Evolutionary conservation across 352 stramenopile species (phyloP).

Genomic region (Pythium graminicola): DNA sequence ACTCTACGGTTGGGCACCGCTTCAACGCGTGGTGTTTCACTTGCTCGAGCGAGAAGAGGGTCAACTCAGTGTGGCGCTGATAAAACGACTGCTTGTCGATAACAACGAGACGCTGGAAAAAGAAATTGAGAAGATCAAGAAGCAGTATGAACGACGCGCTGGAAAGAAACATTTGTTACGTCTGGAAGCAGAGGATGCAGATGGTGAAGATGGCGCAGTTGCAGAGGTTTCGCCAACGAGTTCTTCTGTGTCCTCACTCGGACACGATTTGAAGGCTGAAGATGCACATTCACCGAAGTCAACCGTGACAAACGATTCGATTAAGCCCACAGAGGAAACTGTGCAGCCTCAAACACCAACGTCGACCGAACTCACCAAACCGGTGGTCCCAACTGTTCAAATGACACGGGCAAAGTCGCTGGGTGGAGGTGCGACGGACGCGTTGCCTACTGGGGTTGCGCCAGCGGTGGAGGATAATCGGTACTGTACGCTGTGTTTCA

Average conservation of each 20-base stretch:
- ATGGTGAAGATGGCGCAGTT: slow-evolving; percentile 10
- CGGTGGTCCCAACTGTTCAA: neutral
- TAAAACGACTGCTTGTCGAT: slow-evolving; percentile 38
- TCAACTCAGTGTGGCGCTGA: slow-evolving; percentile 28
- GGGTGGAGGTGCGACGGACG: neutral
- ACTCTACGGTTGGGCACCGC: slow-evolving; percentile 62
- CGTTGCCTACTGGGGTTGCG: neutral
- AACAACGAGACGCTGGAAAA: slow-evolving; percentile 47
- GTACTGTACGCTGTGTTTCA: slow-evolving; percentile 76
- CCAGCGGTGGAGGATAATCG: slow-evolving; percentile 50
- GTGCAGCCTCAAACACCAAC: neutral
- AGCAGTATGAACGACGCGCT: slow-evolving; percentile 66
- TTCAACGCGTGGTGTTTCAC: slow-evolving; percentile 66
- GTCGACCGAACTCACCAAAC: neutral
- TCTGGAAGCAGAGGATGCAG: slow-evolving; percentile 23
- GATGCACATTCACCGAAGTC: neutral
- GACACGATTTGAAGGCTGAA: neutral
- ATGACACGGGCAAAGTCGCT: slow-evolving; percentile 5
- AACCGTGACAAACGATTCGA: neutral
- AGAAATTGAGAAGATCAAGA: slow-evolving; percentile 67
- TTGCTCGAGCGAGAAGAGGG: slow-evolving; percentile 31
- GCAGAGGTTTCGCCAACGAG: slow-evolving; percentile 15
- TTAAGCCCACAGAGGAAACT: neutral
- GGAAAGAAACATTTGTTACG: slow-evolving; percentile 50
- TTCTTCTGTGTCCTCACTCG: slow-evolving; percentile 8